Percentiles rank a stretch among this genome's conserved stretches.
These are phyloP conservation scores for Fomitopsis betulina DNA, from an alignment of 1,284 basidiomycete species.

Conservation along the genomic window DNA sequence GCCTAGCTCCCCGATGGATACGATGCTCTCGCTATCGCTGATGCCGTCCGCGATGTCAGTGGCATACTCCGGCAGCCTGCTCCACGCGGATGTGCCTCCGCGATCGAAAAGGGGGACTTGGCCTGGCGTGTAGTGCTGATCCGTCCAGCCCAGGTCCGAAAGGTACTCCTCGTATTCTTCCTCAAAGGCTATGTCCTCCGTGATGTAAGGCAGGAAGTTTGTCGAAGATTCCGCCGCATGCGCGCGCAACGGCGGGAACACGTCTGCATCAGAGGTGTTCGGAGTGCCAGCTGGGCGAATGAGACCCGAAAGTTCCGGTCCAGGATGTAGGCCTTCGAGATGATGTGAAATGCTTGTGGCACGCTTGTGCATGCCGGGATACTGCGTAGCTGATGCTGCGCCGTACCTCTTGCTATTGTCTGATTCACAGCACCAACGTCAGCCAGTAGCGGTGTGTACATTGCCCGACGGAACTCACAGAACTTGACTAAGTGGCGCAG, in stretches of 20 bases:
- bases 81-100: slow-evolving; percentile 68
- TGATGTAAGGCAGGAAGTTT: slow-evolving; percentile 79
- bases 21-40: slow-evolving; percentile 88
- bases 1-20: slow-evolving; percentile 81
- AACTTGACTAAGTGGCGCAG: slow-evolving; percentile 92
- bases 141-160: slow-evolving; percentile 74
- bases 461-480: slow-evolving; percentile 49
- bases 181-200: slow-evolving; percentile 83
- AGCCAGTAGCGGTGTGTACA: not conserved
- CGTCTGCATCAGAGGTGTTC: slow-evolving; percentile 71
- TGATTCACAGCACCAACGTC: slow-evolving; percentile 24
- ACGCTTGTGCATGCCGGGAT: slow-evolving; percentile 61
- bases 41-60: slow-evolving; percentile 75
- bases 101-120: slow-evolving; percentile 35
- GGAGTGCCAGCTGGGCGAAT: slow-evolving; percentile 74
- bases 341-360: slow-evolving; percentile 78
- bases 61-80: slow-evolving; percentile 65
- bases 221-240: slow-evolving; percentile 77
- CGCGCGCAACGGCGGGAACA: slow-evolving; percentile 78
- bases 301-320: slow-evolving; percentile 67
- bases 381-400: slow-evolving; percentile 44
- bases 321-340: slow-evolving; percentile 71
- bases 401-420: slow-evolving; percentile 82
- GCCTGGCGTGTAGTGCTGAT: slow-evolving; percentile 31
- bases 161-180: slow-evolving; percentile 87